A percentile compares a stretch with the other conserved stretches of the same genome.
phyloP scores from a whole-genome alignment of 805 yeast species.

The Kluyveromyces nonfermentans region DNA sequence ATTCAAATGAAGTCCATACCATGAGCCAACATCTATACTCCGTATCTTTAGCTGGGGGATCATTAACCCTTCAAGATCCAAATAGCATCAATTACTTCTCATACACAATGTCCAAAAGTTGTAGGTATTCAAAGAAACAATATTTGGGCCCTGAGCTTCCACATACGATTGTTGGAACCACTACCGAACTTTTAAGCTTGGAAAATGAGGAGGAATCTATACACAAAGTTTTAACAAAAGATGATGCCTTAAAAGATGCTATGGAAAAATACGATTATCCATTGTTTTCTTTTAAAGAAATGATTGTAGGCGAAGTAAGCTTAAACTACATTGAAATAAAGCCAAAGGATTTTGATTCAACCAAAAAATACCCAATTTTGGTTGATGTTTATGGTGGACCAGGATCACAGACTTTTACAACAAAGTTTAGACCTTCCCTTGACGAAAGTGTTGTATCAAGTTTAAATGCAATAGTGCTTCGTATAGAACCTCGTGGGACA shows the following conservation, averaged over 20 bases:
- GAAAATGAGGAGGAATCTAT: conserved; percentile 2
- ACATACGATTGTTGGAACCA: conserved; percentile 19
- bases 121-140: conserved; percentile 33
- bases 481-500: conserved; percentile 76
- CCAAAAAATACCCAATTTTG: conserved; percentile 48
- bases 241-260: conserved; percentile 7
- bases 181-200: conserved; percentile 4
- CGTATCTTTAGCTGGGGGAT: conserved; percentile 29
- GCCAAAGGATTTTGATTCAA: conserved; percentile 46
- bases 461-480: conserved; percentile 50
- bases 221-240: conserved; percentile 9
- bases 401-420: conserved; percentile 52
- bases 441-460: conserved; percentile 51
- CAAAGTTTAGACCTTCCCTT: conserved; percentile 41
- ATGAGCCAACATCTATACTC: conserved; percentile 53
- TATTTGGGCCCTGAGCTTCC: conserved; percentile 22
- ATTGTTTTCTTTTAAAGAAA: conserved; percentile 29
- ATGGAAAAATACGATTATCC: conserved; percentile 41
- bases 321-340: conserved; percentile 51
- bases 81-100: conserved; percentile 19
- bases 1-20: conserved; percentile 37
- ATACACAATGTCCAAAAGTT: conserved; percentile 47
- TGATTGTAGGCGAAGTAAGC: conserved; percentile 32
- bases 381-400: conserved; percentile 77
- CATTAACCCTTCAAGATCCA: conserved; percentile 16